Evolutionary conservation across 768 basidiomycete species (phyloP).

Genomic region (Amyloporia xantha): DNA sequence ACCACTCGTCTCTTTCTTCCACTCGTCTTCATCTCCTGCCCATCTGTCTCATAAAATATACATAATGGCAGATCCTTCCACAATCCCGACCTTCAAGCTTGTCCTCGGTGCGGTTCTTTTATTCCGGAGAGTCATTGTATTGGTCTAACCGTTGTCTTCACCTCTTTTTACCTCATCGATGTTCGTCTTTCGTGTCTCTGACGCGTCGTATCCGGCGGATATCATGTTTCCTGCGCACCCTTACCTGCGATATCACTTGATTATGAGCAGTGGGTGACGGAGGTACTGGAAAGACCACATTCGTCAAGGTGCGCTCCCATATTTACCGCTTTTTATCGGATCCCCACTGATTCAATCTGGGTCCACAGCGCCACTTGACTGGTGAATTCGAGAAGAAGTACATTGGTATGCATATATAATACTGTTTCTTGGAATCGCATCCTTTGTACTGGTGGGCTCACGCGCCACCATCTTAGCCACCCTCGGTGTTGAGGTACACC

Average conservation of each 20-base stretch:
- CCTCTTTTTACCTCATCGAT: slow-evolving; percentile 49
- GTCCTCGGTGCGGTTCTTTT: slow-evolving; percentile 73
- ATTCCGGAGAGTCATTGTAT: slow-evolving; percentile 6
- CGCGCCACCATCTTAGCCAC: slow-evolving; percentile 57
- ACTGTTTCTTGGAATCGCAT: not conserved
- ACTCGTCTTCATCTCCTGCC: slow-evolving; percentile 31
- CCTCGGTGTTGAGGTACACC: slow-evolving; percentile 99
- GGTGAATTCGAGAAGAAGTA: slow-evolving; percentile 99
- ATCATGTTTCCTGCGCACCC: slow-evolving; percentile 14
- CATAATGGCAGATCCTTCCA: slow-evolving; percentile 35
- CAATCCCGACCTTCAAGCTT: slow-evolving; percentile 93
- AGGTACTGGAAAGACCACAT: slow-evolving; percentile 97
- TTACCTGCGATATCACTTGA: slow-evolving; percentile 11
- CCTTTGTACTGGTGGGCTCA: slow-evolving; percentile 7
- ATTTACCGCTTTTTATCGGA: slow-evolving; percentile 26
- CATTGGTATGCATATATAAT: slow-evolving; percentile 59
- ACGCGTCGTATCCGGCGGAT: too few species aligned
- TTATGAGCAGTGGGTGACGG: slow-evolving; percentile 77
- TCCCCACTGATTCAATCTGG: slow-evolving; percentile 48
- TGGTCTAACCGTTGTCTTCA: slow-evolving; percentile 20
- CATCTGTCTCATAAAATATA: slow-evolving; percentile 21
- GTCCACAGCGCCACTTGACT: slow-evolving; percentile 84
- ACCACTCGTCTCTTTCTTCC: slow-evolving; percentile 15
- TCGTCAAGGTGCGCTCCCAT: slow-evolving; percentile 73
- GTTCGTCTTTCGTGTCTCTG: slow-evolving; percentile 15